phyloP scores from a whole-genome alignment of 2,329 filamentous ascomycete genomes.

The Neocucurbitaria cava region DNA sequence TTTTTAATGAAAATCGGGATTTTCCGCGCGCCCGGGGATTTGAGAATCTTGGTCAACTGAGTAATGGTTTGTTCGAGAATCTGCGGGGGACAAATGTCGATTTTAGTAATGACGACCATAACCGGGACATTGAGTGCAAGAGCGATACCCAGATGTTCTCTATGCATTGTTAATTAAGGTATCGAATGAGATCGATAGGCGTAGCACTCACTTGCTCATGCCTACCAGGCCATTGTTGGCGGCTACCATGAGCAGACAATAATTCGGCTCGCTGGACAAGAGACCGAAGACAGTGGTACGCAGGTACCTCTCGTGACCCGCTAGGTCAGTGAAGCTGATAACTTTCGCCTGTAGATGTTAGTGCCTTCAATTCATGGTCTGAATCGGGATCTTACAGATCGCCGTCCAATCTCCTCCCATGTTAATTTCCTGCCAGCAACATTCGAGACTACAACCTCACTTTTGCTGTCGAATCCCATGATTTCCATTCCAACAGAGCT shows the following conservation, averaged over 20 bases:
- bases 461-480: constrained; percentile 91
- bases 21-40: constrained; percentile 90
- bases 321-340: constrained; percentile 93
- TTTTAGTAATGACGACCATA: constrained; percentile 98
- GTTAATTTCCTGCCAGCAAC: constrained; percentile 85
- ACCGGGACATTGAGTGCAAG: constrained; percentile 94
- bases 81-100: constrained; percentile 95
- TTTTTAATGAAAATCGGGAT: constrained; percentile 96
- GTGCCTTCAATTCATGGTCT: neutral
- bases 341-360: constrained; percentile 72
- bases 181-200: neutral
- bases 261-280: constrained; percentile 93
- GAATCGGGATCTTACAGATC: constrained; percentile 63
- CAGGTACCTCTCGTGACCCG: constrained; percentile 93
- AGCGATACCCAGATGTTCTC: constrained; percentile 92
- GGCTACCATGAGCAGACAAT: constrained; percentile 97
- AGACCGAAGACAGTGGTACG: constrained; percentile 96
- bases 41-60: constrained; percentile 90
- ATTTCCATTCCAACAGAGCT: constrained; percentile 97
- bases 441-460: constrained; percentile 81
- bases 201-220: constrained; percentile 74
- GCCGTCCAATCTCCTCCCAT: constrained; percentile 97
- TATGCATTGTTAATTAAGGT: constrained; percentile 21
- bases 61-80: constrained; percentile 93
- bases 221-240: constrained; percentile 97